A percentile compares a stretch with the other conserved stretches of the same genome.
Evolutionary conservation across 202 grass and related monocot genomes (phyloP).

Genomic region (Dendrocalamus latiflorus): DNA sequence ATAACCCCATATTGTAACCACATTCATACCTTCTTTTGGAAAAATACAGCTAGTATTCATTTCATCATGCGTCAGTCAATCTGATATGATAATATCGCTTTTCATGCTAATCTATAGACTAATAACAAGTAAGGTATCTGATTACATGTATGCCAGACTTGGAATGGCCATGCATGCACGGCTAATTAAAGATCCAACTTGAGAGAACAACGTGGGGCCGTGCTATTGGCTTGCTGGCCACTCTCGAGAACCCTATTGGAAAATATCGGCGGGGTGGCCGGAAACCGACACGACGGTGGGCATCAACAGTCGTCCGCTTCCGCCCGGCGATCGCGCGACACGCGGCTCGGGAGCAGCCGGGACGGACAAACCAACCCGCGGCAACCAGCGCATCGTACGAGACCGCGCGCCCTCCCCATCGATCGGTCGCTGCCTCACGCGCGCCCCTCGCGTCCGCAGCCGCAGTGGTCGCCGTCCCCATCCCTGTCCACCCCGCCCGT

Average conservation of each 20-base stretch:
- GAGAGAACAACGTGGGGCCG: background rate
- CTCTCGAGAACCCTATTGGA: background rate
- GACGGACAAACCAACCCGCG: too few relatives aligned
- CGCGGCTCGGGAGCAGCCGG: too few relatives aligned
- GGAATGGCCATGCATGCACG: background rate
- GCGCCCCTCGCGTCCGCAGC: too few relatives aligned
- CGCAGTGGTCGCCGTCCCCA: too few relatives aligned
- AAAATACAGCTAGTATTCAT: background rate
- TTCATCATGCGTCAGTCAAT: background rate
- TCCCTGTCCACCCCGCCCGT: too few relatives aligned
- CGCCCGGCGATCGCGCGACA: too few relatives aligned
- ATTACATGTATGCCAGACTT: background rate
- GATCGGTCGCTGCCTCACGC: too few relatives aligned
- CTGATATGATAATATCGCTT: background rate
- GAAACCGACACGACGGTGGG: conserved; percentile 12
- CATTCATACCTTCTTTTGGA: background rate
- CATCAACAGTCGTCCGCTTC: background rate
- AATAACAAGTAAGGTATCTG: background rate
- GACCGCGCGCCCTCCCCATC: background rate
- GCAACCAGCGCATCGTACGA: background rate
- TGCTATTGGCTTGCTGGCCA: background rate
- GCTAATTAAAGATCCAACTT: background rate
- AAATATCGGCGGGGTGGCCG: background rate
- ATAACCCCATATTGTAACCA: background rate
- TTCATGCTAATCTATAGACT: background rate